phyloP scores from a whole-genome alignment of 192 early-diverging fungal species.

The Rhizophagus sp. region DNA sequence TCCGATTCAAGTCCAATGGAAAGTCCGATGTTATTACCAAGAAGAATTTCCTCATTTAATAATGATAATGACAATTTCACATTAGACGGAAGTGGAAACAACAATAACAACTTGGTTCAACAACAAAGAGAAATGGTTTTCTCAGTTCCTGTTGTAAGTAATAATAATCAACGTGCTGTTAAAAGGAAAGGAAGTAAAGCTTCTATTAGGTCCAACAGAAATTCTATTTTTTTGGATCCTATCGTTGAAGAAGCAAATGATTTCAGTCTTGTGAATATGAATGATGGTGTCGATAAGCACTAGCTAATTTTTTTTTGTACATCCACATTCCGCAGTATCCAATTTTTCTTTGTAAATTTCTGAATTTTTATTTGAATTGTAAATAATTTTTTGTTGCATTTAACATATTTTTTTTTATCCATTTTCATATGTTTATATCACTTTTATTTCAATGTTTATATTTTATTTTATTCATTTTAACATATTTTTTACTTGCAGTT shows the following conservation, averaged over 20 bases:
- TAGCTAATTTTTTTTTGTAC: background rate
- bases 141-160: background rate
- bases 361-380: too few relatives aligned
- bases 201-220: slow-evolving; percentile 15
- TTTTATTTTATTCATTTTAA: background rate
- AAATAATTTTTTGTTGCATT: background rate
- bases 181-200: background rate
- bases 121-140: background rate
- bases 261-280: background rate
- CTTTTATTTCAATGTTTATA: background rate
- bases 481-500: too few relatives aligned
- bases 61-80: slow-evolving; percentile 4
- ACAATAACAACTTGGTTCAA: background rate
- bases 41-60: background rate
- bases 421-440: background rate
- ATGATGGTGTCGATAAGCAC: background rate
- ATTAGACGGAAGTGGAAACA: background rate
- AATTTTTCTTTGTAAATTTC: background rate
- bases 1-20: slow-evolving; percentile 7
- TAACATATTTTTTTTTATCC: background rate
- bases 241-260: slow-evolving; percentile 12
- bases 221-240: slow-evolving; percentile 11
- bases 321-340: background rate
- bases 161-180: background rate
- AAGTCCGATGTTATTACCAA: slow-evolving; percentile 2